Conservation (phyloP, 2,329 filamentous ascomycete genomes). For the Arthrobotrys musiformis region DNA sequence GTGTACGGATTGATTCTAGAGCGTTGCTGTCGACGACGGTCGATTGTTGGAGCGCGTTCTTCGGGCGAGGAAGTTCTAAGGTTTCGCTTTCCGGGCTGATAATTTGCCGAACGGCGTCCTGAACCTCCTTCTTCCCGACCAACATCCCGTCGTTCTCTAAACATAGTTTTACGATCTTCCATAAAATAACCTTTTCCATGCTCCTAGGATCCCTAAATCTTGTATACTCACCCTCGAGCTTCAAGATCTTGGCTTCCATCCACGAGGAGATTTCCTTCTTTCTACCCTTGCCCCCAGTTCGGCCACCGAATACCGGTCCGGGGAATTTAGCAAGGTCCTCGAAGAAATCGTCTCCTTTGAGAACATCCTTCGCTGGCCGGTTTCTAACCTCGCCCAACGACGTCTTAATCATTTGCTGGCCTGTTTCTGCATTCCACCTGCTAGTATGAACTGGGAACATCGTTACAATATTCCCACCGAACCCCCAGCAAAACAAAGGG, state of each 20-base stretch:
- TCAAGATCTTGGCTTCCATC: conserved; percentile 77
- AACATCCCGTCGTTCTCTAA: conserved; percentile 86
- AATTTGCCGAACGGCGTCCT: conserved; percentile 78
- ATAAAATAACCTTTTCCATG: conserved; percentile 79
- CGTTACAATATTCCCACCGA: conserved; percentile 82
- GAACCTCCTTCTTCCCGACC: conserved; percentile 76
- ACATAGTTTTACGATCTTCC: conserved; percentile 84
- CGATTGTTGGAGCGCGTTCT: conserved; percentile 56
- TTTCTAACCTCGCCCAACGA: conserved; percentile 83
- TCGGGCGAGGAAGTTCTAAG: conserved; percentile 56
- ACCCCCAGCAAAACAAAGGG: conserved; percentile 87
- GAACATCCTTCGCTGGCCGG: conserved; percentile 77
- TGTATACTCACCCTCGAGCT: conserved; percentile 55
- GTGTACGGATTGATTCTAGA: conserved; percentile 76
- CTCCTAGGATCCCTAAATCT: conserved; percentile 64
- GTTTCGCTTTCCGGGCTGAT: conserved; percentile 71
- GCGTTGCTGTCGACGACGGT: conserved; percentile 71
- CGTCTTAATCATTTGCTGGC: conserved; percentile 71
- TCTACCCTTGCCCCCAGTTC: conserved; percentile 79
- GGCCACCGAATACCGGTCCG: conserved; percentile 72
- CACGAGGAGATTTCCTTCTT: conserved; percentile 92
- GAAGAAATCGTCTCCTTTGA: conserved; percentile 77
- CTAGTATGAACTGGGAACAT: conserved; percentile 73
- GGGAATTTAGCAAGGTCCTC: conserved; percentile 75
- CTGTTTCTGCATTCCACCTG: conserved; percentile 57